Base-by-base conservation (phyloP, 2,329 filamentous ascomycete genomes). In the Fusarium sp. region DNA sequence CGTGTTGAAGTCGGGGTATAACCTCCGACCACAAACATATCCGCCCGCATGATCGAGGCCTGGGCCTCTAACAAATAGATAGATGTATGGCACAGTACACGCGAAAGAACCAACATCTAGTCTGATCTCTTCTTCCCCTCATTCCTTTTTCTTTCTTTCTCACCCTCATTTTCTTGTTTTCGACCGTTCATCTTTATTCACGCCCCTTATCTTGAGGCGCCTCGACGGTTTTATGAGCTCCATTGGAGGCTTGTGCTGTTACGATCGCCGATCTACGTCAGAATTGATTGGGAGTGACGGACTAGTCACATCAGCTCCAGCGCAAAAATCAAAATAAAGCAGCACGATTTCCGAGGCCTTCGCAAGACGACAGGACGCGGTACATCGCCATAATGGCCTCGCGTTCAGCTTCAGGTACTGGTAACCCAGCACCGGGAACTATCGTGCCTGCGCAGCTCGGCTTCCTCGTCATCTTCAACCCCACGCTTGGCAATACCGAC, bases 391-490 rank as follows among this genome's bases (percentile, higher is more conserved):
- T 18, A 36, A 79, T 78, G 75, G 50, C 75, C 25, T 27, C 70
- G 22, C 69, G 58, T 45, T 50, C 67, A 45, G 61, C 68, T 50
- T 29, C 66, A 25, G 66, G 63, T 46, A 56, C 75, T 42, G 50
- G 71, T 31, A 46, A 74, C 18, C 54, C 75, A 54, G 54, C 75
- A 13, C 58, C 69, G 3, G 74, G 77, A 41, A 69, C 76, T 50
- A 56, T 79, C 47, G 78, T 81, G 41, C 95, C 96, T 46, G 95
- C 95, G 39, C 93, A 93, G 79, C 89, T 98, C 35, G 93, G 93
- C 76, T 98, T 96, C 81, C 88, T 99, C 49, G 91, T 95, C 80
- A 97, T 99, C 80, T 99, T 97, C 86, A 98, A 97, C 81, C 96
- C 97, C 38, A 90, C 92, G 10, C 88, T 97, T 47, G 92, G 93